Conservation (phyloP, 305 asterid species). For the Fraxinus greggii region DNA sequence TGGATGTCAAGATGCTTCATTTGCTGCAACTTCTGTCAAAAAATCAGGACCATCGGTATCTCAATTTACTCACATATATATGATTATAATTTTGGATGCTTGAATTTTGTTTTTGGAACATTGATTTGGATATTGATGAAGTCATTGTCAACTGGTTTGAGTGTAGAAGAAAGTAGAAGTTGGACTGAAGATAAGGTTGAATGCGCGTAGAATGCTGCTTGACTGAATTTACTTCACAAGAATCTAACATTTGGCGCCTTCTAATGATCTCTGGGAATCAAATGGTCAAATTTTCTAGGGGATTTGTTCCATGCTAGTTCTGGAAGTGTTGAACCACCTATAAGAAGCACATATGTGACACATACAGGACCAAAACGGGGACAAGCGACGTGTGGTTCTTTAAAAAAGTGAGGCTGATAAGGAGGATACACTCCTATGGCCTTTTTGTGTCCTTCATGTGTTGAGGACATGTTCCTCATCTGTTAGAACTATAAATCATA, state of each 20-base stretch:
- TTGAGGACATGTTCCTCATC: neutral
- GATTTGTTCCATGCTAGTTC: neutral
- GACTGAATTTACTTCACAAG: neutral
- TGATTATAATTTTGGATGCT: neutral
- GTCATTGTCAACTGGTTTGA: neutral
- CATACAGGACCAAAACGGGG: neutral
- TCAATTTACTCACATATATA: neutral
- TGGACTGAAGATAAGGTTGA: neutral
- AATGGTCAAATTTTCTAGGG: neutral
- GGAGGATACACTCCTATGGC: neutral
- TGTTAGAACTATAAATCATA: neutral
- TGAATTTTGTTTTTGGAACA: neutral
- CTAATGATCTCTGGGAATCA: neutral
- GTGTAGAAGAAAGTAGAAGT: neutral
- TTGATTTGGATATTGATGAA: neutral
- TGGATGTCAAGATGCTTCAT: constrained; percentile 76
- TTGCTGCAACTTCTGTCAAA: constrained; percentile 44
- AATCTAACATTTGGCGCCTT: neutral
- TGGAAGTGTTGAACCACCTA: neutral
- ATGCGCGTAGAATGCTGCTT: neutral
- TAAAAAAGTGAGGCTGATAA: neutral
- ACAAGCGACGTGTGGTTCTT: neutral
- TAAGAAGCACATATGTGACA: neutral
- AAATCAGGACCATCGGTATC: neutral
- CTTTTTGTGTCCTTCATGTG: neutral